Conservation (phyloP, 805 yeast genomes). For the Candida ficus region DNA sequence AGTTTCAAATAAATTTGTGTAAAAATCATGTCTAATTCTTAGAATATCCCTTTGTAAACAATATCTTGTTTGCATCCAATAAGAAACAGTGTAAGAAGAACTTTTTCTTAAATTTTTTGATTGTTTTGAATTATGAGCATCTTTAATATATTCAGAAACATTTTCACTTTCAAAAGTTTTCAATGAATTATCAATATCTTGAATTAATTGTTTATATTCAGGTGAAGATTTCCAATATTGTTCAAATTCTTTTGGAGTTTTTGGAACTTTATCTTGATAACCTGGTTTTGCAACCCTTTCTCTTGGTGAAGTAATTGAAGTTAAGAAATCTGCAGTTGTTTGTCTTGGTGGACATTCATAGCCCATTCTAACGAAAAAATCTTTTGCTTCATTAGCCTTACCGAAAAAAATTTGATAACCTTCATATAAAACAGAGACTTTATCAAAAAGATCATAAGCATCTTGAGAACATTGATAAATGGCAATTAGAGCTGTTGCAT, state of each 20-base stretch:
- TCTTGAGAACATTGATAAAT: conserved; percentile 67
- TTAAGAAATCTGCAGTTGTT: conserved; percentile 66
- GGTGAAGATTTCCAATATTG: conserved; percentile 50
- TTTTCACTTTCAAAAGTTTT: conserved; percentile 10
- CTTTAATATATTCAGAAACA: conserved; percentile 26
- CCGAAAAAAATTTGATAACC: conserved; percentile 67
- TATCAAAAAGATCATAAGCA: conserved; percentile 59
- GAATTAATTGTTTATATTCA: conserved; percentile 34
- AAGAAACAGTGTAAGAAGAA: conserved; percentile 48
- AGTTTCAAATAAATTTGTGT: conserved; percentile 36
- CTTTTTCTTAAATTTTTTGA: conserved; percentile 37
- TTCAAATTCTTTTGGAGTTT: conserved; percentile 57
- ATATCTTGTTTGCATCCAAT: conserved; percentile 43
- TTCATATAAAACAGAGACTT: conserved; percentile 52
- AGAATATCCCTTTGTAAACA: conserved; percentile 38
- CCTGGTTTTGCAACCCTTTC: conserved; percentile 51
- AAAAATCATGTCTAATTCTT: conserved; percentile 44
- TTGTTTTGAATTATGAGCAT: conserved; percentile 45
- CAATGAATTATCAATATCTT: conserved; percentile 33
- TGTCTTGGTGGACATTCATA: conserved; percentile 58
- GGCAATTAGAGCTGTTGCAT: conserved; percentile 57
- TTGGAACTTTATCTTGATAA: conserved; percentile 48
- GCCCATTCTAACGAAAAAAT: conserved; percentile 61
- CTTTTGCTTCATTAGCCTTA: conserved; percentile 46
- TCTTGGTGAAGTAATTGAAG: conserved; percentile 62